These are phyloP conservation scores for Daldinia grandis DNA, from an alignment of 495 filamentous ascomycete species.

Conservation along the genomic window DNA sequence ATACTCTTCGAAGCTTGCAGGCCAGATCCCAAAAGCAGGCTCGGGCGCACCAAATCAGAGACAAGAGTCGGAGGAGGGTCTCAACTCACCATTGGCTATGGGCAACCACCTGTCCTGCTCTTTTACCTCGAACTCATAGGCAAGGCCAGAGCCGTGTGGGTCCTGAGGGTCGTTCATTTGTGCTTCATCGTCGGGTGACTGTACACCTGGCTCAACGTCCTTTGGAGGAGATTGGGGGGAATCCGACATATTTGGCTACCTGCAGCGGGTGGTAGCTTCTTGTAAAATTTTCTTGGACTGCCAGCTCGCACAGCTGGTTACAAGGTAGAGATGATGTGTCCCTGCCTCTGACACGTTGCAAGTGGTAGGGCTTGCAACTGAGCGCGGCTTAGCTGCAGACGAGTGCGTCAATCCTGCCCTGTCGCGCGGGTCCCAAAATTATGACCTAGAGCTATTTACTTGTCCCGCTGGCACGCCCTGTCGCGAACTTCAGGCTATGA, in stretches of 20 bases:
- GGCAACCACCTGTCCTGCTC: conserved; percentile 99
- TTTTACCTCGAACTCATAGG: conserved; percentile 98
- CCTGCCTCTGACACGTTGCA: conserved; percentile 63
- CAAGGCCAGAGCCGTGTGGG: conserved; percentile 64
- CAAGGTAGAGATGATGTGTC: conserved; percentile 60
- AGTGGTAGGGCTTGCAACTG: conserved; percentile 59
- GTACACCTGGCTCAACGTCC: conserved; percentile 90
- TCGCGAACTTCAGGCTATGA: conserved; percentile 58
- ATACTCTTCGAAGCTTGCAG: conserved; percentile 46
- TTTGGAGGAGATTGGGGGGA: conserved; percentile 94
- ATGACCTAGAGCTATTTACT: conserved; percentile 51
- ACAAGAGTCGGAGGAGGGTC: conserved; percentile 56
- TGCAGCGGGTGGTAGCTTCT: conserved; percentile 70
- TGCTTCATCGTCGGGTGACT: conserved; percentile 86
- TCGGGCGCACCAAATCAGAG: conserved; percentile 58
- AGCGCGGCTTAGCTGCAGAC: conserved; percentile 59
- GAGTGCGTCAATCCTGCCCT: conserved; percentile 57
- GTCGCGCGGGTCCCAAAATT: conserved; percentile 51
- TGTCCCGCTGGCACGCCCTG: conserved; percentile 48
- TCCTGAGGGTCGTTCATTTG: conserved; percentile 68
- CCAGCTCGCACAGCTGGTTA: conserved; percentile 62
- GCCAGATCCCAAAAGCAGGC: conserved; percentile 58
- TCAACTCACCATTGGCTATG: conserved; percentile 97
- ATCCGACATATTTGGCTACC: conserved; percentile 87
- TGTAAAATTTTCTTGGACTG: conserved; percentile 63